phyloP scores from a whole-genome alignment of 2,329 filamentous ascomycete species.

The Sarocladium kiliense region DNA sequence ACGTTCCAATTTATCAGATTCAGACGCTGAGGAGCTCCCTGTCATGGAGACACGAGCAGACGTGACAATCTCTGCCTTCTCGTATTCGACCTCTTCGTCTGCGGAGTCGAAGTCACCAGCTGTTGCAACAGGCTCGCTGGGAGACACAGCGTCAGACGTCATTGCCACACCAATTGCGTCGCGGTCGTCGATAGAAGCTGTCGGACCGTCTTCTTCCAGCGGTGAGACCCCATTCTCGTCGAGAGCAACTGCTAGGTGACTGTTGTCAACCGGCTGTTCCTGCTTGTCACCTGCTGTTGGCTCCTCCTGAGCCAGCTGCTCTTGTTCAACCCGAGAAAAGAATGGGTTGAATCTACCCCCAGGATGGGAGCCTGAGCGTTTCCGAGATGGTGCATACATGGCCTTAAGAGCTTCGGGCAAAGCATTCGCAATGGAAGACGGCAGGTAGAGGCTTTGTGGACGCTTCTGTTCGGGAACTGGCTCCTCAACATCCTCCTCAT shows the following conservation, averaged over 20 bases:
- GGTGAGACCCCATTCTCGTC: slow-evolving; percentile 4
- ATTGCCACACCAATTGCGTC: slow-evolving; percentile 1
- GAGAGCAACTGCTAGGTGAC: background rate
- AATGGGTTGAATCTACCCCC: slow-evolving; percentile 1
- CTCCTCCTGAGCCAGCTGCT: background rate
- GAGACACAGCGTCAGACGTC: background rate
- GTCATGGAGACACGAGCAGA: slow-evolving; percentile 50
- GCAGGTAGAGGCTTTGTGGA: slow-evolving; percentile 39
- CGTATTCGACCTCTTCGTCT: slow-evolving; percentile 43
- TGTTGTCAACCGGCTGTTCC: background rate
- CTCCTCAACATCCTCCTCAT: slow-evolving; percentile 42
- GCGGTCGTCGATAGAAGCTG: background rate
- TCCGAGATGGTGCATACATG: background rate
- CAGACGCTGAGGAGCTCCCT: slow-evolving; percentile 42
- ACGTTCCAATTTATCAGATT: slow-evolving; percentile 30
- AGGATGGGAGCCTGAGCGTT: background rate
- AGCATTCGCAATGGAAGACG: slow-evolving; percentile 26
- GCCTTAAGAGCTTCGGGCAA: slow-evolving; percentile 27
- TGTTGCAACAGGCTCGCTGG: background rate
- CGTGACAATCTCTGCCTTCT: slow-evolving; percentile 54
- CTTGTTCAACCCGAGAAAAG: background rate
- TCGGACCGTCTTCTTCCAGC: background rate
- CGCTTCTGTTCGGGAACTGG: slow-evolving; percentile 29
- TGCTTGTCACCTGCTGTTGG: background rate
- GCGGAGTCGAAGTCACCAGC: background rate